Evolutionary conservation across 2,329 filamentous ascomycete species (phyloP), one percentile per base, ranked within the genome.

Genomic region (Thielaviopsis cerberus): DNA sequence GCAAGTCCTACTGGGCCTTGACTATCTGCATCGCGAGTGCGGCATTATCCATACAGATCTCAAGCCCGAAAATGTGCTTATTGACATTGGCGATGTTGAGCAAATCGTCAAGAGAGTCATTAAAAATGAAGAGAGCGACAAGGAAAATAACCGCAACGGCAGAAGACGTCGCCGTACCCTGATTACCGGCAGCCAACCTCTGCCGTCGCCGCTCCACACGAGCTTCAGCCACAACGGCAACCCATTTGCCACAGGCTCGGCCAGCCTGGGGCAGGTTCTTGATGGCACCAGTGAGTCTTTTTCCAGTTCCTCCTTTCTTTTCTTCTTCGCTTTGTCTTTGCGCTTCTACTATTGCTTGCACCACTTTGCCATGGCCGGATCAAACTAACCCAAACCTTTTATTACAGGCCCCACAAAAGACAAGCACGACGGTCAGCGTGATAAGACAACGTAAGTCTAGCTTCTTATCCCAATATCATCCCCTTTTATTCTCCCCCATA

Each of bases 21-120:
- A 98, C 71, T 97, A 97, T 69, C 79, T 98, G 45, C 92, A 98
- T 70, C 83, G 92, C 65, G 91, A 98, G 72, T 98, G 92, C 71
- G 92, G 92, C 67, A 97, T 98, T 72, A 96, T 98, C 67, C 92
- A 98, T 71, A 97, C 92, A 61, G 91, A 96, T 68, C 74, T 97
- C 64, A 96, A 98, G 71, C 92, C 92, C 53, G 92, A 98, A 69
- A 98, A 98, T 67, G 92, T 98, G 30, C 76, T 98, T 63, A 97
- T 98, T 68, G 92, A 98, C 72, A 97, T 98, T 67, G 92, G 92
- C 64, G 92, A 98, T 65, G 92, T 98, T 54, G 92, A 98, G 74
- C 88, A 97, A 71, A 97, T 97, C 62, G 92, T 98, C 60, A 91
- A 95, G 72, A 89, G 87, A 61, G 91, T 94, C 63, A 91, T 98